Base-by-base conservation (phyloP, 2,329 filamentous ascomycete genomes). In the Talaromyces islandicus region DNA sequence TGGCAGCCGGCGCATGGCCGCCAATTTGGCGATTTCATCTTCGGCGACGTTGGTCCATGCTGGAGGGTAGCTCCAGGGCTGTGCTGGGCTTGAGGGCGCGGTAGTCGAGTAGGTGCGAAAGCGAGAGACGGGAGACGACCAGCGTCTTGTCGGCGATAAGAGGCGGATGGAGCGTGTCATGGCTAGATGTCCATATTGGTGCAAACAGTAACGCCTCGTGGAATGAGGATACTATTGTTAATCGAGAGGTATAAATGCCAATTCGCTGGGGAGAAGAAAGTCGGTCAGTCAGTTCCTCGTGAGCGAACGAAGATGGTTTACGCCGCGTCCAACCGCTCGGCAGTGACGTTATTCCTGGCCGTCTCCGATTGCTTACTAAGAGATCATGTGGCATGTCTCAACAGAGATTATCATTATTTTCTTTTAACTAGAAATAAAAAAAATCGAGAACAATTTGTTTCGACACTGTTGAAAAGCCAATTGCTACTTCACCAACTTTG, bases 1-100 rank as follows among this genome's bases (percentile, higher is more conserved):
- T 11, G 88, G 85, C 70, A 95, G 90, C 57, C 96, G 84, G 38
- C 88, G 87, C 70, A 89, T 87, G 60, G 86, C 86, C 32, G 92
- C 91, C 53, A 97, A 84, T 48, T 84, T 85, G 52, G 87, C 84
- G 65, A 97, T 90, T 71, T 94, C 89, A 64, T 89, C 86, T 71
- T 93, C 89, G 43, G 84, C 83, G 19, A 85, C 82, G 52, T 78
- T 78, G n/a, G 78, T 72, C 25, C 76, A 77, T 58, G 77, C 77
- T 50, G 77, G 77, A 17, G 78, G 78, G 65, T 77, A 73, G 10
- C 76, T 73, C 73, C 76, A 79, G 11, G 48, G 48, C 24, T 52
- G 48, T 52, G 48, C 48, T 27, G 48, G 17, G 25, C 6, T 52
- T 5, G 48, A n/a, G 12, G 53, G n/a, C 25, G 53, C 14, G n/a